Percentiles rank a stretch among this genome's conserved stretches.
phyloP scores from a whole-genome alignment of 768 basidiomycete genomes.

The Mycena polygramma region DNA sequence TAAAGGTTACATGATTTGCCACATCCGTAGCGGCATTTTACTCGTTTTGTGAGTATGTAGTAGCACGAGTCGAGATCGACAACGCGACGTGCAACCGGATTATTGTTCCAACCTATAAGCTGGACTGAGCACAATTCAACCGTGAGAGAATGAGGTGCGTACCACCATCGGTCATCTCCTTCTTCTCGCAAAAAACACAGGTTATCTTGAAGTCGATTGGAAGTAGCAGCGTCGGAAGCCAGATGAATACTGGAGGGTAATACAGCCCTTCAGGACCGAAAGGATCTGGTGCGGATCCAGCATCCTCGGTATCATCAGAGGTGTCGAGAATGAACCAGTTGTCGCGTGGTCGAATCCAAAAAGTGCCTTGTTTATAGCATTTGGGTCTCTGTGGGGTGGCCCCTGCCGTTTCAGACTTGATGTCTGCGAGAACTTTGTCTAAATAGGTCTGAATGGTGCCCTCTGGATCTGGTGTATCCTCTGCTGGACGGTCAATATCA shows the following conservation, averaged over 20 bases:
- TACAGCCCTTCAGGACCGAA: not conserved
- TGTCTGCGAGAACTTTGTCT: not conserved
- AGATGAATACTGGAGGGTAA: conserved; percentile 6
- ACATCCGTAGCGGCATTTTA: conserved; percentile 33
- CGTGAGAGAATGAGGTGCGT: conserved; percentile 14
- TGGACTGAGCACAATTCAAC: no score
- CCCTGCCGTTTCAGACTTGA: not conserved
- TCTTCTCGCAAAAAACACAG: not conserved
- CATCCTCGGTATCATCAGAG: not conserved
- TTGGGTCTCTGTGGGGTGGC: not conserved
- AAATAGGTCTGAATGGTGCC: not conserved
- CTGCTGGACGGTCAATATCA: not conserved
- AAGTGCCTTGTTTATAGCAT: conserved; percentile 1
- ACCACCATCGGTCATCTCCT: not conserved
- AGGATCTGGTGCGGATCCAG: not conserved
- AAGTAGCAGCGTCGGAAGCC: conserved; percentile 4
- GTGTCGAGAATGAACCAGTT: not conserved
- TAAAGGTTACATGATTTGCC: conserved; percentile 36
- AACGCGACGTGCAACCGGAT: conserved; percentile 34
- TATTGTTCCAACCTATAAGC: conserved; percentile 31
- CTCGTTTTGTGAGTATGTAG: conserved; percentile 35
- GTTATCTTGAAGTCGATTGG: not conserved
- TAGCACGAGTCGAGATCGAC: conserved; percentile 34
- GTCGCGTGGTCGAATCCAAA: conserved; percentile 3
- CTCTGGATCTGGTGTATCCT: conserved; percentile 9